A percentile compares a stretch with the other conserved stretches of the same genome.
These are phyloP conservation scores for Phytophthora constricta DNA, from an alignment of 352 stramenopile genomes.

Conservation along the genomic window DNA sequence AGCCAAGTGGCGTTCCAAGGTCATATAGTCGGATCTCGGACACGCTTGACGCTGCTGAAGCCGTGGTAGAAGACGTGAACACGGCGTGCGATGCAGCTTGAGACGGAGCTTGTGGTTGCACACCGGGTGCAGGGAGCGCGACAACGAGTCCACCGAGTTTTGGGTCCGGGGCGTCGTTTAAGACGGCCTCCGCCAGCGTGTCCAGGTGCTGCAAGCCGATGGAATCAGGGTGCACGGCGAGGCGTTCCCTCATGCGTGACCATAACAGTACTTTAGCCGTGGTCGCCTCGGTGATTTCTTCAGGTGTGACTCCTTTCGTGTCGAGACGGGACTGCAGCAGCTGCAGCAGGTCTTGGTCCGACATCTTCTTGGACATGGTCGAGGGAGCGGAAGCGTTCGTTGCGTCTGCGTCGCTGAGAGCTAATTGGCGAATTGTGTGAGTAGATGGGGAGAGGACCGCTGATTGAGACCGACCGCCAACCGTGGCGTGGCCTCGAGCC, in stretches of 20 bases:
- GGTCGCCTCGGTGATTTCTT: neutral
- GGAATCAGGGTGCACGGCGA: neutral
- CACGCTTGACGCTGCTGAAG: too few species aligned
- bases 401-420: neutral
- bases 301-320: neutral
- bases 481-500: too few species aligned
- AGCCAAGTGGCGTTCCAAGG: slow-evolving; percentile 9
- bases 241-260: neutral
- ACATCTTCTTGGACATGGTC: too few species aligned
- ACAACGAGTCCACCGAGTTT: too few species aligned
- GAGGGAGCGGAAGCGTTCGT: neutral
- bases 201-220: neutral
- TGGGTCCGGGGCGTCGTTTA: neutral
- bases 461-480: too few species aligned
- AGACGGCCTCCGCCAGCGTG: neutral
- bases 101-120: too few species aligned
- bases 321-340: neutral
- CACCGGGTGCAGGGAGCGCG: too few species aligned
- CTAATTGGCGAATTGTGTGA: neutral
- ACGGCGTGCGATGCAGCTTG: too few species aligned
- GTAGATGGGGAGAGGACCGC: too few species aligned
- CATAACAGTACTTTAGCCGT: neutral
- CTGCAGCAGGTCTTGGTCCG: neutral
- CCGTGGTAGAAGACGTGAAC: neutral
- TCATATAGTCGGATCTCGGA: too few species aligned